Conservation (phyloP, 345 rosid species). For the Gossypium longicalyx region DNA sequence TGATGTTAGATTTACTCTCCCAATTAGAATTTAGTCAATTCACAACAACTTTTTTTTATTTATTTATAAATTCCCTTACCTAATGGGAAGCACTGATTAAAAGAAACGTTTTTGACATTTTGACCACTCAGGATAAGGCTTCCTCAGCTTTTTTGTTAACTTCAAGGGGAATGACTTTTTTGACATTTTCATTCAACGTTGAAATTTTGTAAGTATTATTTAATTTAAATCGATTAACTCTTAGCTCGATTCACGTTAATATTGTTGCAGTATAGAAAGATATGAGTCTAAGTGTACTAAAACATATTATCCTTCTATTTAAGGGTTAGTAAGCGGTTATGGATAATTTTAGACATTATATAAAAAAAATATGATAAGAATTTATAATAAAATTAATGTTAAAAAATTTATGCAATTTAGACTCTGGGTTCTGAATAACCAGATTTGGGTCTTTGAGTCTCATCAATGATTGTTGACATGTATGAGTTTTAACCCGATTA, state of each 20-base stretch:
- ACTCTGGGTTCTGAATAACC: no score
- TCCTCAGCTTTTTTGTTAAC: no score
- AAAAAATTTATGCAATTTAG: no score
- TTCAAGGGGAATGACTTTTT: no score
- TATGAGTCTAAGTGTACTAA: no score
- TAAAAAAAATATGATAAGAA: no score
- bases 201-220: background rate
- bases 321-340: rapidly evolving
- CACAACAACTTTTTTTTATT: background rate
- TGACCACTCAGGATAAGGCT: background rate
- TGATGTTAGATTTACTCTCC: background rate
- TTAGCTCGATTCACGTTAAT: rapidly evolving
- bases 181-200: background rate
- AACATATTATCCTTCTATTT: rapidly evolving
- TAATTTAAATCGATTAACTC: no score
- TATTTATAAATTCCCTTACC: background rate
- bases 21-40: background rate
- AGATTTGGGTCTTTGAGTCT: no score
- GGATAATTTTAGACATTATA: rapidly evolving
- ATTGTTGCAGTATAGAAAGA: no score
- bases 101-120: background rate
- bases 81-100: background rate
- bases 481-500: no score
- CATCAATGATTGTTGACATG: no score
- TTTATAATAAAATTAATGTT: no score